Percentiles rank a stretch among this genome's conserved stretches.
phyloP scores from a whole-genome alignment of 2,329 filamentous ascomycete species.

The Nemania abortiva region DNA sequence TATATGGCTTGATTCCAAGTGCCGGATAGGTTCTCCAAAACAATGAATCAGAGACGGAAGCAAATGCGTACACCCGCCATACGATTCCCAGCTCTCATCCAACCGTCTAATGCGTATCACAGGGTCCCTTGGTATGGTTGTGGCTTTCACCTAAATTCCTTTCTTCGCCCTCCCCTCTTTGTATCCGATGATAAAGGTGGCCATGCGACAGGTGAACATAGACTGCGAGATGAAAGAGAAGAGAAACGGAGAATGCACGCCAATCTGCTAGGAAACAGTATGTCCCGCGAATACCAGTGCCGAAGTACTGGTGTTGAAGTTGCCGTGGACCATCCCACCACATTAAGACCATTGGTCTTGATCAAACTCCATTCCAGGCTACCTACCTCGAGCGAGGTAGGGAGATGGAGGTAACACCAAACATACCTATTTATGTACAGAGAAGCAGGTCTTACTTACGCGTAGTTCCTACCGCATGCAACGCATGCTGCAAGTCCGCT shows the following conservation, averaged over 20 bases:
- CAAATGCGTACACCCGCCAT: conserved; percentile 35
- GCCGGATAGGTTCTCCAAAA: conserved; percentile 25
- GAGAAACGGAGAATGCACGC: background rate
- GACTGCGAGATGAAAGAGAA: background rate
- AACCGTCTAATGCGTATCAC: conserved; percentile 15
- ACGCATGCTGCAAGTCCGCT: conserved; percentile 1
- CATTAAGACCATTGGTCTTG: background rate
- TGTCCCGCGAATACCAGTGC: background rate
- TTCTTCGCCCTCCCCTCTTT: background rate
- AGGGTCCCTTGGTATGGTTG: conserved; percentile 21
- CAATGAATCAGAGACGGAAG: conserved; percentile 35
- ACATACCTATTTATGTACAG: background rate
- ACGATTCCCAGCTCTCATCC: conserved; percentile 25
- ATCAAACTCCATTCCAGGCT: conserved; percentile 4
- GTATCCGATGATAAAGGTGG: conserved; percentile 19
- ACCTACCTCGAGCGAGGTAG: background rate
- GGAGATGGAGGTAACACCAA: background rate
- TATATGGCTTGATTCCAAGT: conserved; percentile 18
- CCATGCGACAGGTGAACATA: background rate
- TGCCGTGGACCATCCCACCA: background rate
- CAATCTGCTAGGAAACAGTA: background rate
- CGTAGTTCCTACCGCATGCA: background rate
- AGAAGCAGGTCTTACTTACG: background rate
- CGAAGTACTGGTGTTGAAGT: background rate
- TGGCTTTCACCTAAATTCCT: conserved; percentile 25